A percentile compares a stretch with the other conserved stretches of the same genome.
phyloP scores from a whole-genome alignment of 176 grass and related monocot genomes.

The Aegilops longissima region DNA sequence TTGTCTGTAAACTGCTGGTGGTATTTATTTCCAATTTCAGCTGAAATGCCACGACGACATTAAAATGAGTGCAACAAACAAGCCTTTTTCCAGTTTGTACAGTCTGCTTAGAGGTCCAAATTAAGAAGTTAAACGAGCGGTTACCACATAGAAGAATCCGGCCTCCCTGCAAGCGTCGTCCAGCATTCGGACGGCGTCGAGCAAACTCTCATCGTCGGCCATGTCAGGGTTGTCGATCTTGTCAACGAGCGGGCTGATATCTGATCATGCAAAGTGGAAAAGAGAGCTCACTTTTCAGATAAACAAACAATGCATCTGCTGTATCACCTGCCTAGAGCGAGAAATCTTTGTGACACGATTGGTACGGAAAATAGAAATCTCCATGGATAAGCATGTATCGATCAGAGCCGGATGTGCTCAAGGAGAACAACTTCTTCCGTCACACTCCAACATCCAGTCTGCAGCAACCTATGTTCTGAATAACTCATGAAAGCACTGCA shows the following conservation, averaged over 20 bases:
- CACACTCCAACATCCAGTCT: not conserved
- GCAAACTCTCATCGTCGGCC: constrained; percentile 38
- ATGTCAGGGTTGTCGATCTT: constrained; percentile 66
- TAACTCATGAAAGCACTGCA: too few species aligned
- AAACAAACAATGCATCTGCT: not conserved
- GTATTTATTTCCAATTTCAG: not conserved
- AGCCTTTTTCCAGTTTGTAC: too few species aligned
- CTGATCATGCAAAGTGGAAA: constrained; percentile 28
- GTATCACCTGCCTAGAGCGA: not conserved
- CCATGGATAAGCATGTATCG: too few species aligned
- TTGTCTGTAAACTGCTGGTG: not conserved
- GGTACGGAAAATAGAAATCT: too few species aligned
- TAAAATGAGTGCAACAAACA: not conserved
- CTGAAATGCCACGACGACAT: not conserved
- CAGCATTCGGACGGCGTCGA: constrained; percentile 55
- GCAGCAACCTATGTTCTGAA: too few species aligned
- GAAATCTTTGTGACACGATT: not conserved
- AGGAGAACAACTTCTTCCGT: too few species aligned
- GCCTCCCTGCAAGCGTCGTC: constrained; percentile 68
- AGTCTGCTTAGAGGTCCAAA: not conserved
- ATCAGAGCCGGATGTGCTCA: too few species aligned
- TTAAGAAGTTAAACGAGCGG: not conserved
- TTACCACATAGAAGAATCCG: constrained; percentile 96
- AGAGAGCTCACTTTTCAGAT: not conserved
- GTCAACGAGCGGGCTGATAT: constrained; percentile 57